Conservation (phyloP, 331 rosid species). For the Dryas integrifolia region DNA sequence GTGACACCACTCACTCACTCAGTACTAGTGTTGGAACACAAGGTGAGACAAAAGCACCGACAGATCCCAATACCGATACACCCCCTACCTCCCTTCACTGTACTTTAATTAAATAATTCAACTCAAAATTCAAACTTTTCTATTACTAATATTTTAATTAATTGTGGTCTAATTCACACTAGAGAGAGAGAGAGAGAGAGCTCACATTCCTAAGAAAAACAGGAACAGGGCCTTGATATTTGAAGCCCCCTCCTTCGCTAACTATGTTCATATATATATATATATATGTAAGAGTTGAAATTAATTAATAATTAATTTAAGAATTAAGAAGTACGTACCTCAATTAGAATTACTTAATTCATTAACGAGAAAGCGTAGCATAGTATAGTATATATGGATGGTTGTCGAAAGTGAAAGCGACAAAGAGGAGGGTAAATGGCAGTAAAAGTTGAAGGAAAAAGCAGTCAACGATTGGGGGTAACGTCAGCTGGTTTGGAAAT, state of each 20-base stretch:
- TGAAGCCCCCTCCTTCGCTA: slow-evolving; percentile 29
- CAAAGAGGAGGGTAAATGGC: slow-evolving; percentile 14
- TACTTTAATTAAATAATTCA: no score
- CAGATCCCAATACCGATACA: slow-evolving; percentile 56
- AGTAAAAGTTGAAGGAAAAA: slow-evolving; percentile 20
- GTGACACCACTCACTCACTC: not conserved
- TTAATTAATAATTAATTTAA: no score
- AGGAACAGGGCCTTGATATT: slow-evolving; percentile 32
- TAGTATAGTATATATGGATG: not conserved
- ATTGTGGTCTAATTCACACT: not conserved
- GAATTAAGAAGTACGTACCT: no score
- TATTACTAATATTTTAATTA: not conserved
- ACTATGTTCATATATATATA: not conserved
- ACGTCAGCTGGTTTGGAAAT: slow-evolving; percentile 51
- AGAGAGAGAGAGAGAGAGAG: not conserved
- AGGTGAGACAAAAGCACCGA: slow-evolving; percentile 51
- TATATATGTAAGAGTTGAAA: no score
- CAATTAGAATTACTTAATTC: no score
- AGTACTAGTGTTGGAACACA: slow-evolving; percentile 26
- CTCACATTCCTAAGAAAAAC: slow-evolving; percentile 33
- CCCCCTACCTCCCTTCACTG: not conserved
- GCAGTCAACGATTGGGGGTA: slow-evolving; percentile 49
- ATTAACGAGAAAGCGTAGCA: not conserved
- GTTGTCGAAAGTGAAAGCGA: slow-evolving; percentile 22
- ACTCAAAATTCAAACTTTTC: no score